A percentile compares a stretch with the other conserved stretches of the same genome.
These are phyloP conservation scores for Cercospora zeae-maydis DNA, from an alignment of 2,329 filamentous ascomycete genomes.

Conservation along the genomic window DNA sequence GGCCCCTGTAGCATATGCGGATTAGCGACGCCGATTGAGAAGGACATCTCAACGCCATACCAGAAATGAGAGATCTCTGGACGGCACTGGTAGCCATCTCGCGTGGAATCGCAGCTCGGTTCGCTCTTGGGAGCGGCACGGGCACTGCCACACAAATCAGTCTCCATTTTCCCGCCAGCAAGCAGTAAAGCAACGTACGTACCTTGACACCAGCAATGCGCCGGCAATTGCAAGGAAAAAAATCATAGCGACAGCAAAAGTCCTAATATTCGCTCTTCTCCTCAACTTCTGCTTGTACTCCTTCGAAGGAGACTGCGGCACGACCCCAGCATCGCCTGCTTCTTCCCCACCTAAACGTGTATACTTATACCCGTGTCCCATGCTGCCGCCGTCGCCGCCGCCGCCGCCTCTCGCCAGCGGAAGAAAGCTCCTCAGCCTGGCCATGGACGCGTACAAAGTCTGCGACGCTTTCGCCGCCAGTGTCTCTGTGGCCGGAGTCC, in stretches of 20 bases:
- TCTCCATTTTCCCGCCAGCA: not conserved
- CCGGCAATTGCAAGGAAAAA: slow-evolving; percentile 10
- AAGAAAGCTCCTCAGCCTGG: not conserved
- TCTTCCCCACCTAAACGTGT: slow-evolving; percentile 5
- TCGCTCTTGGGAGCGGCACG: slow-evolving; percentile 1
- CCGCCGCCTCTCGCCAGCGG: slow-evolving; percentile 3
- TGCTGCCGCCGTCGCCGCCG: not conserved
- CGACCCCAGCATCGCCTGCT: not conserved
- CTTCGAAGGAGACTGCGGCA: not conserved
- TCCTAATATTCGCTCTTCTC: not conserved
- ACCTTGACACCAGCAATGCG: slow-evolving; percentile 20
- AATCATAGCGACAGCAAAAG: slow-evolving; percentile 14
- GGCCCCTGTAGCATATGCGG: slow-evolving; percentile 48
- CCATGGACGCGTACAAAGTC: not conserved
- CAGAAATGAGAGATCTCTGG: slow-evolving; percentile 54
- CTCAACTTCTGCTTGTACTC: slow-evolving; percentile 3
- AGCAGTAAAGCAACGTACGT: not conserved
- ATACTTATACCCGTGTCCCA: slow-evolving; percentile 12
- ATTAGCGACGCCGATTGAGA: not conserved
- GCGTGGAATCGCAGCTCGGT: slow-evolving; percentile 28
- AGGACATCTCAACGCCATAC: slow-evolving; percentile 50
- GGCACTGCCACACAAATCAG: slow-evolving; percentile 10
- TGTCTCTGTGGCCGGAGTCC: too few relatives aligned
- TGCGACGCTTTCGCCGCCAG: slow-evolving; percentile 2
- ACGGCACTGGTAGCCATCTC: slow-evolving; percentile 60